A percentile compares a stretch with the other conserved stretches of the same genome.
phyloP scores from a whole-genome alignment of 768 basidiomycete species.

The Mycena kentingensis region DNA sequence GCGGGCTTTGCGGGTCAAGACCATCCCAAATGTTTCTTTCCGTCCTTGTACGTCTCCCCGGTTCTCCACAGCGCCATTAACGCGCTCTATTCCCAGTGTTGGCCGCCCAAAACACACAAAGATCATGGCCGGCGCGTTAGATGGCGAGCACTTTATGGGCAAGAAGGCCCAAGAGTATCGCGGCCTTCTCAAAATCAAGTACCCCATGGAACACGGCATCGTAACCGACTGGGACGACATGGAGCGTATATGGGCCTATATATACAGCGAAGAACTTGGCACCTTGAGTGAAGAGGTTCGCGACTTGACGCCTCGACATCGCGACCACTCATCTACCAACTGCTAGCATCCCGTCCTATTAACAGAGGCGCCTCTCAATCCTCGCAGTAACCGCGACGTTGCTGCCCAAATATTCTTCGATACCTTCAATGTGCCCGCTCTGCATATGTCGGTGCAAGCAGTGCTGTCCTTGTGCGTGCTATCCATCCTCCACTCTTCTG shows the following conservation, averaged over 20 bases:
- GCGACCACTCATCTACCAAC: background rate
- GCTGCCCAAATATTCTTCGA: conserved; percentile 99
- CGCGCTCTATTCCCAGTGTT: conserved; percentile 57
- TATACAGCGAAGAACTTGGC: conserved; percentile 93
- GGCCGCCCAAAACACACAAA: conserved; percentile 97
- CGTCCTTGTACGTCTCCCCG: conserved; percentile 83
- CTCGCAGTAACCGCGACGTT: conserved; percentile 91
- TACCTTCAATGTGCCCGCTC: conserved; percentile 98
- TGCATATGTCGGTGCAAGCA: conserved; percentile 96
- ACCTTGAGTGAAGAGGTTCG: conserved; percentile 94
- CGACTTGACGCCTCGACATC: conserved; percentile 1
- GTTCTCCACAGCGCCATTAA: conserved; percentile 23
- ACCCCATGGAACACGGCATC: conserved; percentile 99
- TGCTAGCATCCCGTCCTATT: conserved; percentile 92
- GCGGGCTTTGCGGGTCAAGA: conserved; percentile 99
- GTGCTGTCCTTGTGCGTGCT: conserved; percentile 85
- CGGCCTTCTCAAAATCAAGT: conserved; percentile 95
- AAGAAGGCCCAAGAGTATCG: conserved; percentile 93
- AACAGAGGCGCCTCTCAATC: conserved; percentile 97
- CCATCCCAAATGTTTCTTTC: conserved; percentile 99
- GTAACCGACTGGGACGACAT: conserved; percentile 99
- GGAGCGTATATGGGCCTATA: conserved; percentile 99
- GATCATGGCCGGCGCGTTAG: conserved; percentile 96
- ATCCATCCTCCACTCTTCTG: conserved; percentile 1
- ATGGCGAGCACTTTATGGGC: conserved; percentile 96